Base-by-base conservation (phyloP, 208 protist genomes). In the Trypanosoma lewisi region DNA sequence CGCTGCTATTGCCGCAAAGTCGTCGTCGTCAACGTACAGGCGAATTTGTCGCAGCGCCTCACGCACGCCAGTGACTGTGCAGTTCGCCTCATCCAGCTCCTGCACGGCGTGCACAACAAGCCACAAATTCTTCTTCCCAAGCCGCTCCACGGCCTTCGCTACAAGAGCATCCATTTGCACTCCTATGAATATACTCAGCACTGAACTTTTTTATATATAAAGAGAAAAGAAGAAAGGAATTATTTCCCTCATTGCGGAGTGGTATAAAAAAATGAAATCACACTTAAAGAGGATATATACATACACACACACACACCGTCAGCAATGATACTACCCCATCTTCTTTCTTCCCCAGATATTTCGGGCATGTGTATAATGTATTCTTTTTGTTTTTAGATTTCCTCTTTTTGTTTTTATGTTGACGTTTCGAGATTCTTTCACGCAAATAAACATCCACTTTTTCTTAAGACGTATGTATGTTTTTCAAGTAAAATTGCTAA, bases 121-220 rank as follows among this genome's bases (percentile, higher is more conserved):
- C 85, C 89, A 93, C 25, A 95, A 49, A 17, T 80, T 73, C 27
- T 89, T 87, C 49, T 71, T 71, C 8, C 85, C 83, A 11, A 91
- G 59, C 3, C 85, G 83, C 63, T 88, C 81, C 12, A 85, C 57
- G 2, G 67, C 83, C 58, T 93, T 95, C 17, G 47, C 17, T 48
- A 83, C 45, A 21, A 89, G 78, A 8, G 52, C 41, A 36, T 73
- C 58, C 67, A 70, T 70, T 19, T 34, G n/a, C 14, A 42, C 30
- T n/a, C 36, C 17, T n/a, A n/a, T n/a, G n/a, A n/a, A 56, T 30
- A 19, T 12, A 27, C n/a, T 3, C 31, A 30, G 47, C 23, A 31
- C 31, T 53, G 16, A 28, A 14, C 17, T 19, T 30, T 23, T 57
- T 45, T 50, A 12, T 61, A 39, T 41, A n/a, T 33, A 48, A 33